Evolutionary conservation across 1,284 basidiomycete species (phyloP).

Genomic region (Sphagnurus paluster): DNA sequence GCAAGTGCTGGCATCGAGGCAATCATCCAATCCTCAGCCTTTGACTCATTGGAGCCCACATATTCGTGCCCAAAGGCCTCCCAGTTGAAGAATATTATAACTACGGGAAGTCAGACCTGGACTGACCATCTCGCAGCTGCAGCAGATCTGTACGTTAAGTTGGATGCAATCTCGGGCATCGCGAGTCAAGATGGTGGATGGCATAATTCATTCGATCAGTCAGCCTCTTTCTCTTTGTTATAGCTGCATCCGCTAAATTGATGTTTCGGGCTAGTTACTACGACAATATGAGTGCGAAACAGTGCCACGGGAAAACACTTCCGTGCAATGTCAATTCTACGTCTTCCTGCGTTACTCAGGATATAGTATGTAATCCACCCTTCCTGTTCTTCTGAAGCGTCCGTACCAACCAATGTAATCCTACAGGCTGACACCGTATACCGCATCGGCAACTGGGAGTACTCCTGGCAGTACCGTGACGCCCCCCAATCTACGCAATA

Average conservation of each 20-base stretch:
- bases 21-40: slow-evolving; percentile 36
- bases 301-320: slow-evolving; percentile 43
- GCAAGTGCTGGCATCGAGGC: slow-evolving; percentile 28
- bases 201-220: slow-evolving; percentile 51
- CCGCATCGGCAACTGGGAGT: slow-evolving; percentile 49
- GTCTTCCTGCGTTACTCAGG: slow-evolving; percentile 39
- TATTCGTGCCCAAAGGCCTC: slow-evolving; percentile 40
- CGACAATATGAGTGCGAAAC: slow-evolving; percentile 48
- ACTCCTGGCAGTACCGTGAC: slow-evolving; percentile 44
- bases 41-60: slow-evolving; percentile 45
- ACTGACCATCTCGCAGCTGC: slow-evolving; percentile 37
- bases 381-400: slow-evolving; percentile 1
- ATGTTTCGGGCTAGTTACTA: slow-evolving; percentile 39
- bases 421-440: slow-evolving; percentile 42
- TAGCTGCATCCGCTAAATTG: background rate
- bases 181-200: slow-evolving; percentile 39
- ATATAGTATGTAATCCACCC: slow-evolving; percentile 29
- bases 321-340: slow-evolving; percentile 45
- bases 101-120: slow-evolving; percentile 38
- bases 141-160: slow-evolving; percentile 34
- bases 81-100: slow-evolving; percentile 31
- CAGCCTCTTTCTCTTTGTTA: slow-evolving; percentile 14
- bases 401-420: background rate
- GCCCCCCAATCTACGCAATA: slow-evolving; percentile 40
- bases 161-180: slow-evolving; percentile 43